A percentile compares a stretch with the other conserved stretches of the same genome.
Conservation (phyloP, 116 monocot genomes). For the Phalaenopsis hybrid region DNA sequence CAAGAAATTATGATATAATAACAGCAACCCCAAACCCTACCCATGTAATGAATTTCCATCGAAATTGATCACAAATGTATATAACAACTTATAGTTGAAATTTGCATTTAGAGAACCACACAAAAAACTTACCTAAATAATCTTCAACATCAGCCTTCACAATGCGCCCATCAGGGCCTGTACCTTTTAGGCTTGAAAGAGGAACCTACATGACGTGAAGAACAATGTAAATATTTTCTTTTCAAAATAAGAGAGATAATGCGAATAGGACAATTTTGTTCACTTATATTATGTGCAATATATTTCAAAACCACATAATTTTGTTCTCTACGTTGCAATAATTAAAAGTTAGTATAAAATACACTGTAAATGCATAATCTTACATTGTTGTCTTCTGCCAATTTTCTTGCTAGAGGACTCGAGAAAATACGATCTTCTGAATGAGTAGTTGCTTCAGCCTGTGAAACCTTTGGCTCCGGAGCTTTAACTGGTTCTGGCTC, state of each 20-base stretch:
- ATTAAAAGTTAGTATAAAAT: neutral
- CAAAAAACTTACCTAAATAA: slow-evolving; percentile 58
- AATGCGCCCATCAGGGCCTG: slow-evolving; percentile 86
- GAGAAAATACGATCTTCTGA: slow-evolving; percentile 66
- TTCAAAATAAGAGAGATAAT: neutral
- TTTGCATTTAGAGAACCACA: neutral
- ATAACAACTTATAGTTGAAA: neutral
- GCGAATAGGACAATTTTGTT: neutral
- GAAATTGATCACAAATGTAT: neutral
- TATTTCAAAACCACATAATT: neutral
- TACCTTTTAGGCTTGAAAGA: slow-evolving; percentile 84
- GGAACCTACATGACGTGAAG: slow-evolving; percentile 37
- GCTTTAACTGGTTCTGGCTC: slow-evolving; percentile 27
- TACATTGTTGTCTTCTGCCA: slow-evolving; percentile 95
- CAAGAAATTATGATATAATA: neutral
- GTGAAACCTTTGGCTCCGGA: slow-evolving; percentile 38
- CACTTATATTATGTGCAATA: neutral
- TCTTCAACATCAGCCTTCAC: slow-evolving; percentile 97
- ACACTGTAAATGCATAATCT: slow-evolving; percentile 7
- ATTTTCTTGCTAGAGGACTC: slow-evolving; percentile 86
- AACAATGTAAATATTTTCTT: slow-evolving; percentile 1
- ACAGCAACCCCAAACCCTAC: neutral
- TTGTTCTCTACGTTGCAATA: neutral
- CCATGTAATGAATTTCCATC: neutral
- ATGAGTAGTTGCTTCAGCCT: slow-evolving; percentile 29